Base-by-base conservation (phyloP, 176 grass and related monocot species). In the Metroxylon sagu region DNA sequence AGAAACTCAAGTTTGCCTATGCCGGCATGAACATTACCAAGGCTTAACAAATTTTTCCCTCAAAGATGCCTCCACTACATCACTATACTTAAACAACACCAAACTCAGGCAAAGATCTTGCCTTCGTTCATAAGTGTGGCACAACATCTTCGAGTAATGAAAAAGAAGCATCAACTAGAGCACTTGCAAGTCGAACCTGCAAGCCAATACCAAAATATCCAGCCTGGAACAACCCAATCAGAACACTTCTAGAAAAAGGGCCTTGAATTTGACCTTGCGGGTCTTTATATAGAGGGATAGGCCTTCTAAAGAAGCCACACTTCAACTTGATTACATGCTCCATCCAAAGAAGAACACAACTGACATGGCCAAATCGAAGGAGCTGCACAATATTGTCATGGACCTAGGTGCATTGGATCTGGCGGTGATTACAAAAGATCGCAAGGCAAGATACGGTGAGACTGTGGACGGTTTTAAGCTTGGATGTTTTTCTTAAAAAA, bases 181-280 rank as follows among this genome's bases (percentile, higher is more conserved):
- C 82, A 85, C 73, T 85, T 26, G 49, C 76, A 72, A 81, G 70
- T 48, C 94, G 70, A 50, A 99, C 88, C 57, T 85, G 79, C 61
- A 99, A 85, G 78, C 89, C 85, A 55, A 99, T 93, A 76, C 94
- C 94, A 74, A 99, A 99, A 80, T 83, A 99, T 61, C 79, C 69
- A 54, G 94, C 82, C 70, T 99, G 88, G 49, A 88, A 99, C 94
- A 88, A 99, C 29, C 76, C 67, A 75, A 99, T 89, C 25, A 99
- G 77, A 73, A 93, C 88, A 16, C 80, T 84, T 62, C 94, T 88
- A 83, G 84, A 81, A 76, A 99, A 99, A 26, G 88, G 94, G 60
- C 94, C 94, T 78, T 93, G 94, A 71, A 99, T 56, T 70, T 76
- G 94, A 62, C 88, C 88, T 43, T 89, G 85, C 28, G 94, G 94